Conservation (phyloP, 805 yeast species). For the Suhomyces prunicola region DNA sequence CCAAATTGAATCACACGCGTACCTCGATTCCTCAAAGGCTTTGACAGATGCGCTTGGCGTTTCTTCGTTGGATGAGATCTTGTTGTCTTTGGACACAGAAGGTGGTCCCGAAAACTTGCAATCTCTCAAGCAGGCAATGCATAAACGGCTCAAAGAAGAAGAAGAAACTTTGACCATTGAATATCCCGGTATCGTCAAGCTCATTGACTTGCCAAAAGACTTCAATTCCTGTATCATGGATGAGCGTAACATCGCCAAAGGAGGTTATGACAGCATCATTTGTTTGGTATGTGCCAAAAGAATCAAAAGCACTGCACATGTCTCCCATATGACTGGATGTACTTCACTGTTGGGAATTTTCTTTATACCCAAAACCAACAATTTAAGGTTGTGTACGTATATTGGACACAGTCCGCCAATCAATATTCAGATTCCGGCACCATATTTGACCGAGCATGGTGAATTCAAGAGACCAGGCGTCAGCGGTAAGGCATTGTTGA, state of each 20-base stretch:
- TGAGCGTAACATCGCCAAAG: slow-evolving; percentile 13
- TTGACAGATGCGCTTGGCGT: slow-evolving; percentile 24
- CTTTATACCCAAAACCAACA: slow-evolving; percentile 22
- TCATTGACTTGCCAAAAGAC: slow-evolving; percentile 51
- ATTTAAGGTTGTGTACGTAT: slow-evolving; percentile 21
- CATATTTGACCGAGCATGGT: slow-evolving; percentile 73
- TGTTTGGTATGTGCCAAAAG: slow-evolving; percentile 37
- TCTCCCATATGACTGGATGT: slow-evolving; percentile 28
- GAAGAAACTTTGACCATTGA: slow-evolving; percentile 23
- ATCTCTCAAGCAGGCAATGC: neutral
- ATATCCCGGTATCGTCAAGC: slow-evolving; percentile 53
- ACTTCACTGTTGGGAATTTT: slow-evolving; percentile 12
- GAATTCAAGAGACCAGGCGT: slow-evolving; percentile 59
- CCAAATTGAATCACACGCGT: slow-evolving; percentile 13
- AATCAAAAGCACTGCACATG: slow-evolving; percentile 15
- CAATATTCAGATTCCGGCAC: slow-evolving; percentile 49
- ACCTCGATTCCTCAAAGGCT: slow-evolving; percentile 18
- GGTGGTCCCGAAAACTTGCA: neutral
- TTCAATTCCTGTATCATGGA: slow-evolving; percentile 26
- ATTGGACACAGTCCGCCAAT: slow-evolving; percentile 22
- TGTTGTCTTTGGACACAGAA: slow-evolving; percentile 5
- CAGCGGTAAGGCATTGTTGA: slow-evolving; percentile 57
- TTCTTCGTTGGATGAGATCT: slow-evolving; percentile 20
- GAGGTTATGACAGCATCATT: slow-evolving; percentile 20
- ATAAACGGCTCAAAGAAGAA: neutral